These are phyloP conservation scores for Speleostelium caveatum DNA, from an alignment of 78 protist genomes.

Conservation along the genomic window DNA sequence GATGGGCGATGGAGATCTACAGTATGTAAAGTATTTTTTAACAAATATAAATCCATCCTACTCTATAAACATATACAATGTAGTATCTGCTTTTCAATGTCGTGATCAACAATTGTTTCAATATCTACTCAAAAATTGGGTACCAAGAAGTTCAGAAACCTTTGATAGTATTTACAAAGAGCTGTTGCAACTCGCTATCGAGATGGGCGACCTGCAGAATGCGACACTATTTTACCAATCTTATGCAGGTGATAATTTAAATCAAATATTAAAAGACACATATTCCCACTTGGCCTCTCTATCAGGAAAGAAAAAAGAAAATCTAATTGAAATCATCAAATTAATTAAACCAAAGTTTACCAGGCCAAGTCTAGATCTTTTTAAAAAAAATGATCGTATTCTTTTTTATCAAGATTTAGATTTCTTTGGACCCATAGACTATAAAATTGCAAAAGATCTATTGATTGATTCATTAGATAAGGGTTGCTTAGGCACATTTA, in stretches of 20 bases:
- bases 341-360: neutral
- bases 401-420: neutral
- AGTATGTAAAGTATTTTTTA: neutral
- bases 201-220: neutral
- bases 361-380: neutral
- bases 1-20: neutral
- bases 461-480: neutral
- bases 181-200: neutral
- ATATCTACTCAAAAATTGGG: neutral
- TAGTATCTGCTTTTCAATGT: neutral
- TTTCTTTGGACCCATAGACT: neutral
- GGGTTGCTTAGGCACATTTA: neutral
- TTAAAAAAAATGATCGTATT: too few species aligned
- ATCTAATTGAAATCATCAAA: too few species aligned
- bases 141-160: neutral
- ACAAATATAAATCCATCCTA: neutral
- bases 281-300: neutral
- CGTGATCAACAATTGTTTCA: neutral
- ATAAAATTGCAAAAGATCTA: too few species aligned
- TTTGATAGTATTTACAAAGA: neutral
- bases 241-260: neutral
- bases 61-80: neutral
- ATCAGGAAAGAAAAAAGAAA: neutral
- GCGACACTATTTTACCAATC: neutral
- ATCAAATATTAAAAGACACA: neutral